Evolutionary conservation across 2,329 filamentous ascomycete species (phyloP), one percentile per base, ranked within the genome.

Genomic region (Colletotrichum sp.): DNA sequence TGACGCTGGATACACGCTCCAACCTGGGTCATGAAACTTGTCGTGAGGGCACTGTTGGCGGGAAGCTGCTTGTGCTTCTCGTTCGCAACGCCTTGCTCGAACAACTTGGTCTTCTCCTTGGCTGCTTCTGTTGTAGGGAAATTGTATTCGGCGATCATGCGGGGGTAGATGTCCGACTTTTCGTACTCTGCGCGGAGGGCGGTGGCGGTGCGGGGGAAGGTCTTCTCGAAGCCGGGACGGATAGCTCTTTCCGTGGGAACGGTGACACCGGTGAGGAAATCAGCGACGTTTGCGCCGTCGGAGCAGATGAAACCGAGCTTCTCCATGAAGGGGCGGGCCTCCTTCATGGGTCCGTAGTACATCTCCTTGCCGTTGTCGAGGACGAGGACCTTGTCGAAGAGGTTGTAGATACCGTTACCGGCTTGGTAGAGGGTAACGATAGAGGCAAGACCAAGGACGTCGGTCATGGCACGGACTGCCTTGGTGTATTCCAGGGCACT

Each of bases 351-450:
- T 0, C 93, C 93, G 77, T 93, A 94, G 84, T 89, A 95, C 62
- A 94, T 88, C 78, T 94, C 83, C 77, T 92, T 91, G 63, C 93
- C 93, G 73, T 91, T 89, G 63, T 94, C 92, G 5, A 95, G 87
- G 11, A 95, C 89, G 1, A 94, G 86, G 0, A 94, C 92, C 80
- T 94, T 95, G 81, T 95, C 92, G 80, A 95, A 94, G 0, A 92
- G 87, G 30, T 93, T 86, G 81, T 93, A 94, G 75, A 95, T 94
- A 29, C 90, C 91, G 71, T 95, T 93, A 8, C 92, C 92, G 5
- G 93, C 93, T 80, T 95, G 93, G 81, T 95, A 95, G 0, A 94
- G 86, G 0, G 92, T 93, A 15, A 93, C 91, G 63, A 93, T 90
- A 1, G 91, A 89, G 0, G 91, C 85, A 6, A 93, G 84, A 0